Evolutionary conservation across 345 rosid species (phyloP).

Genomic region (Populus euphratica): DNA sequence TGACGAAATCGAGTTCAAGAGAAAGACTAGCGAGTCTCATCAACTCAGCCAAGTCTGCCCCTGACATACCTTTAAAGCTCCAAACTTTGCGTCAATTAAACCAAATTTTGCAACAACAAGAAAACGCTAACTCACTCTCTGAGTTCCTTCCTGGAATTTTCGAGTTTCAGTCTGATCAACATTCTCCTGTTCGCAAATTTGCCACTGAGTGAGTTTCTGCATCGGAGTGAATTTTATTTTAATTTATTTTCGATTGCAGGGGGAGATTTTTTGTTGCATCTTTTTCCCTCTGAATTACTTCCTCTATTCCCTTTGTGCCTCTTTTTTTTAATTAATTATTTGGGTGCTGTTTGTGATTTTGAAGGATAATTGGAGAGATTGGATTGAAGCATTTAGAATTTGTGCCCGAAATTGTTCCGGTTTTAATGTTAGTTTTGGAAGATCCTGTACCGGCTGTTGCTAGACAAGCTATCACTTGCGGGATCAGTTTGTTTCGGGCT

Average conservation of each 20-base stretch:
- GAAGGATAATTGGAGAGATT: conserved; percentile 79
- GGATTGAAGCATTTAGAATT: conserved; percentile 69
- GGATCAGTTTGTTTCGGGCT: conserved; percentile 54
- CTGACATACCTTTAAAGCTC: conserved; percentile 65
- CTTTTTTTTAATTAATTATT: not conserved
- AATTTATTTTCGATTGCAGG: not conserved
- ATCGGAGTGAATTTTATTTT: not conserved
- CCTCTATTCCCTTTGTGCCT: not conserved
- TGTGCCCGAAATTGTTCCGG: conserved; percentile 70
- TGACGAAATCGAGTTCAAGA: conserved; percentile 44
- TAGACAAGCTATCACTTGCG: conserved; percentile 74
- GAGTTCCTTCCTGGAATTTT: conserved; percentile 71
- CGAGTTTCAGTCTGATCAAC: conserved; percentile 61
- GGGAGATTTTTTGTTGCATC: too few species aligned
- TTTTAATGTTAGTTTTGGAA: conserved; percentile 58
- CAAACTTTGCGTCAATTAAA: conserved; percentile 52
- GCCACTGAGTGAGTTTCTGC: conserved; percentile 53
- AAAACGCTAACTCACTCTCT: conserved; percentile 33
- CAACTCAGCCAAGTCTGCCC: conserved; percentile 53
- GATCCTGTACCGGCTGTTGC: conserved; percentile 86
- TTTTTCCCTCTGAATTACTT: not conserved
- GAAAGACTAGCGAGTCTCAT: conserved; percentile 50
- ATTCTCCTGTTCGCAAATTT: conserved; percentile 73
- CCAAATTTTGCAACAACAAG: conserved; percentile 44
- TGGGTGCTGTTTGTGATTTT: not conserved